These are phyloP conservation scores for Lycium barbarum DNA, from an alignment of 257 asterid genomes.

Conservation along the genomic window DNA sequence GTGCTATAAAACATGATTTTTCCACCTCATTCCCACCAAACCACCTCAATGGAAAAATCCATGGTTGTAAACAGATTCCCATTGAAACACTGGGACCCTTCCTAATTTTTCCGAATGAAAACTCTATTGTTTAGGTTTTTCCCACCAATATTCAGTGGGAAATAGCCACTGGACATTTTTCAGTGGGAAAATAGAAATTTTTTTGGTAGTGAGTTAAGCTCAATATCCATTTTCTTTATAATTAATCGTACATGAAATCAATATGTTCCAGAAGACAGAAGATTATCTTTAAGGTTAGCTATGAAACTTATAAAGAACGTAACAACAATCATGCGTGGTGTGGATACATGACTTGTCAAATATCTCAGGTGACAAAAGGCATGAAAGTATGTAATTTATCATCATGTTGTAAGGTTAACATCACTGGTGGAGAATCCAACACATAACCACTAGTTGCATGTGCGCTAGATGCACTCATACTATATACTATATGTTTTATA, in stretches of 20 bases:
- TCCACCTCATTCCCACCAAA: too few relatives aligned
- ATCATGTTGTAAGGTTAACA: too few relatives aligned
- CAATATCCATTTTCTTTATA: not conserved
- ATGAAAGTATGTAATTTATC: not conserved
- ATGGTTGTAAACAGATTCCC: too few relatives aligned
- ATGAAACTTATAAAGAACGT: not conserved
- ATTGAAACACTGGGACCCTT: too few relatives aligned
- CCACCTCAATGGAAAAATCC: too few relatives aligned
- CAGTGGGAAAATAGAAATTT: too few relatives aligned
- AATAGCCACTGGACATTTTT: too few relatives aligned
- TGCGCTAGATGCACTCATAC: not conserved
- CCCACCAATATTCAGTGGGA: too few relatives aligned
- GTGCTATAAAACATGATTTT: too few relatives aligned
- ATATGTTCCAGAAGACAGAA: not conserved
- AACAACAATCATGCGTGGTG: not conserved
- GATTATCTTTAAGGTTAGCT: not conserved
- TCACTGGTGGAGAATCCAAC: not conserved
- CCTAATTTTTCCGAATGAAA: too few relatives aligned
- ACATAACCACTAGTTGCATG: not conserved
- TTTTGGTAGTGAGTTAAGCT: not conserved
- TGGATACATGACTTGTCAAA: not conserved
- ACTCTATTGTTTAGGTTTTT: too few relatives aligned
- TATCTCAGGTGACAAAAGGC: not conserved
- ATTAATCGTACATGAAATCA: not conserved
- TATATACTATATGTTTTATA: not conserved